A percentile compares a stretch with the other conserved stretches of the same genome.
phyloP scores from a whole-genome alignment of 768 basidiomycete genomes.

The Termitomyces sp. region DNA sequence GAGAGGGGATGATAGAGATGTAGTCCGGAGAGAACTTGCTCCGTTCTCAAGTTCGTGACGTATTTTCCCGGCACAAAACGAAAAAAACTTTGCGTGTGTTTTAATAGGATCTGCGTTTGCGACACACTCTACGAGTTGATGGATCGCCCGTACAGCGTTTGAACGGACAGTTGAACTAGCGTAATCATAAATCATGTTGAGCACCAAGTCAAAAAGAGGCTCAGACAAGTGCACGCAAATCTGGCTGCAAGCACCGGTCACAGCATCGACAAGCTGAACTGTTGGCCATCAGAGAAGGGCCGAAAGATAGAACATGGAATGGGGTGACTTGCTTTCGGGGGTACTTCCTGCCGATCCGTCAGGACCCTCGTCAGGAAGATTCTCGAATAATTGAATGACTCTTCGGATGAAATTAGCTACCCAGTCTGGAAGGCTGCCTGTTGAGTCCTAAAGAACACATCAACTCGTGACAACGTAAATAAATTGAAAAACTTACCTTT shows the following conservation, averaged over 20 bases:
- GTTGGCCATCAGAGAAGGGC: conserved; percentile 5
- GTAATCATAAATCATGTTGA: conserved; percentile 82
- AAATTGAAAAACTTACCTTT: conserved; percentile 25
- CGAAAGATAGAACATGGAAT: not conserved
- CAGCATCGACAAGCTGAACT: conserved; percentile 76
- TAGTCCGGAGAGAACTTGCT: conserved; percentile 69
- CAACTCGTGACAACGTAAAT: not conserved
- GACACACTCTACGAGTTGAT: conserved; percentile 80
- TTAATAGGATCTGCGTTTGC: conserved; percentile 76
- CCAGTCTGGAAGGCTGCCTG: conserved; percentile 77
- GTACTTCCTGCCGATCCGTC: conserved; percentile 57
- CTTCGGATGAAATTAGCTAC: conserved; percentile 73
- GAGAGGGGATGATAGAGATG: conserved; percentile 59
- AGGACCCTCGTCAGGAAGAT: conserved; percentile 77
- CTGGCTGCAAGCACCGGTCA: conserved; percentile 69
- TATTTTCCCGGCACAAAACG: conserved; percentile 68
- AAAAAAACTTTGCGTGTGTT: conserved; percentile 73
- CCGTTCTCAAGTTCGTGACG: conserved; percentile 76
- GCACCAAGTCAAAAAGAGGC: conserved; percentile 69
- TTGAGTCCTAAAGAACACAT: conserved; percentile 42
- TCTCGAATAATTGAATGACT: conserved; percentile 77
- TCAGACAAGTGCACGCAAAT: conserved; percentile 74
- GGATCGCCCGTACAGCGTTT: conserved; percentile 83
- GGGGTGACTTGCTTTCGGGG: conserved; percentile 45
- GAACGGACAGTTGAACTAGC: conserved; percentile 75